Conservation (phyloP, 192 early-diverging fungal genomes). For the Coemansia sp. region DNA sequence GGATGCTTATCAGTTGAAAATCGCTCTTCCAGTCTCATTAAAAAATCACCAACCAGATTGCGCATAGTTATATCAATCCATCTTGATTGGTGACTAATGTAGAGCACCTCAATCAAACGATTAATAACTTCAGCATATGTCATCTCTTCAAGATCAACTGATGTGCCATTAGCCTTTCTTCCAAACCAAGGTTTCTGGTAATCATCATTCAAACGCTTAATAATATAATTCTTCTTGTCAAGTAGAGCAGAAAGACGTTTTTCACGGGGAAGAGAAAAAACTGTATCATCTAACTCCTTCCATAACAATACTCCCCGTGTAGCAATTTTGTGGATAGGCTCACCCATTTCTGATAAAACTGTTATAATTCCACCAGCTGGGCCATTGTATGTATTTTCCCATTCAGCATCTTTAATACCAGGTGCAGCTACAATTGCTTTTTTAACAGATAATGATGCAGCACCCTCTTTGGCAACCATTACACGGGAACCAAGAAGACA, state of each 20-base stretch:
- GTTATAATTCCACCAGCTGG: constrained; percentile 89
- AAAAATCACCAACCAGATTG: constrained; percentile 81
- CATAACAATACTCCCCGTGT: constrained; percentile 88
- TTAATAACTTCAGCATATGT: constrained; percentile 87
- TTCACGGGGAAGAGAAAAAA: constrained; percentile 83
- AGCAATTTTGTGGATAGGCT: constrained; percentile 97
- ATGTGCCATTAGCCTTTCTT: constrained; percentile 68
- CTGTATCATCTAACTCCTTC: constrained; percentile 93
- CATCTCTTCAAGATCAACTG: constrained; percentile 86
- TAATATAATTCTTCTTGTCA: constrained; percentile 91
- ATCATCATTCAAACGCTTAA: constrained; percentile 83
- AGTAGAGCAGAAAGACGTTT: constrained; percentile 78
- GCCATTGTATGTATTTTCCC: constrained; percentile 92
- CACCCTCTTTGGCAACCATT: constrained; percentile 90
- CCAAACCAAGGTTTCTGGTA: constrained; percentile 98
- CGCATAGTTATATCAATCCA: constrained; percentile 86
- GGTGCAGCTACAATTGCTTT: constrained; percentile 84
- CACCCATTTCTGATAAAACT: constrained; percentile 90
- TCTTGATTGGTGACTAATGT: constrained; percentile 67
- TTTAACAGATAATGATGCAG: constrained; percentile 78
- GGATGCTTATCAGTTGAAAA: constrained; percentile 50
- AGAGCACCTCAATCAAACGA: constrained; percentile 80
- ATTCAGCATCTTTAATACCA: constrained; percentile 80
- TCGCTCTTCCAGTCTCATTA: constrained; percentile 86
- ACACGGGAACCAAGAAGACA: constrained; percentile 88